Evolutionary conservation across 192 early-diverging fungal genomes (phyloP).

Genomic region (Coemansia javaensis): DNA sequence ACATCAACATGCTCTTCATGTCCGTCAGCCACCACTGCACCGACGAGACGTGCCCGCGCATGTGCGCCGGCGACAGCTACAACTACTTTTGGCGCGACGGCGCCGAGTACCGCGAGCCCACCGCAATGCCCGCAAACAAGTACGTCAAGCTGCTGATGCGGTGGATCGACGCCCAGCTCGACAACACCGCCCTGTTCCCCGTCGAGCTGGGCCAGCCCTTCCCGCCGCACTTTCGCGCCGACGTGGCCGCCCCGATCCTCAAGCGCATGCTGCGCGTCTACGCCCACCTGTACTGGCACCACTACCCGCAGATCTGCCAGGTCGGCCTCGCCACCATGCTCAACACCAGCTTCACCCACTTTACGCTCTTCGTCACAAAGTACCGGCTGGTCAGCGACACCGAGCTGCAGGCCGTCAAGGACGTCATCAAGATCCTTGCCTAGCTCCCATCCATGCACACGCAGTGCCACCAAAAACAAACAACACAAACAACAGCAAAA

Average conservation of each 20-base stretch:
- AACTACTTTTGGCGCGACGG: constrained; percentile 91
- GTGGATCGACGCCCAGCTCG: constrained; percentile 77
- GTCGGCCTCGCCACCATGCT: constrained; percentile 83
- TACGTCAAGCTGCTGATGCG: constrained; percentile 86
- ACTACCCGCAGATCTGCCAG: constrained; percentile 68
- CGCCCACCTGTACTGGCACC: constrained; percentile 88
- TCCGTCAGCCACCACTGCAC: constrained; percentile 85
- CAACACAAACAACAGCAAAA: no score
- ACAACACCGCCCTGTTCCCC: constrained; percentile 86
- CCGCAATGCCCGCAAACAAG: constrained; percentile 79
- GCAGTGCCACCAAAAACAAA: no score
- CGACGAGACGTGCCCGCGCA: constrained; percentile 77
- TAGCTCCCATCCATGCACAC: constrained; percentile 4
- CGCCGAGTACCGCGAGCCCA: constrained; percentile 77
- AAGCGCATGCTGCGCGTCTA: constrained; percentile 88
- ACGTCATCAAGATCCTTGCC: constrained; percentile 46
- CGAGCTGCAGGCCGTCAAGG: constrained; percentile 51
- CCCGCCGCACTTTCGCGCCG: constrained; percentile 61
- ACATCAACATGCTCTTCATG: constrained; percentile 92
- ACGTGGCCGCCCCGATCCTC: constrained; percentile 69
- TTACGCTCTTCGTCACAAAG: constrained; percentile 84
- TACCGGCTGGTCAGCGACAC: constrained; percentile 68
- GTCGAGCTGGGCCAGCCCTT: constrained; percentile 72
- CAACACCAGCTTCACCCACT: constrained; percentile 94
- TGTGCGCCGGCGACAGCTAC: constrained; percentile 82